These are phyloP conservation scores for Didymella keratinophila DNA, from an alignment of 2,329 filamentous ascomycete species.

Conservation along the genomic window DNA sequence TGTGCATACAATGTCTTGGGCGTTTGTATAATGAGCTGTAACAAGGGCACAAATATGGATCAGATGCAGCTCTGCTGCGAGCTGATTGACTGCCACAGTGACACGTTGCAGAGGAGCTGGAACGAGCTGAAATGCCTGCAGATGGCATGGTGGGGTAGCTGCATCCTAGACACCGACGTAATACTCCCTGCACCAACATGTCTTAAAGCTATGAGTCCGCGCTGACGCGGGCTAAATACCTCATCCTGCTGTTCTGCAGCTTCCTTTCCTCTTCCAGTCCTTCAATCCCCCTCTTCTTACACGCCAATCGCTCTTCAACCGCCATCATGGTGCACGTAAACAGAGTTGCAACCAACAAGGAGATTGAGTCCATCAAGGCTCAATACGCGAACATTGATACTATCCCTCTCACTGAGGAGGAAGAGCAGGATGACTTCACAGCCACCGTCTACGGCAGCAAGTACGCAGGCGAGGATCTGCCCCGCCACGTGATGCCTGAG, in stretches of 20 bases:
- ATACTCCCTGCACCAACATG: conserved; percentile 5
- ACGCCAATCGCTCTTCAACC: conserved; percentile 7
- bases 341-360: conserved; percentile 52
- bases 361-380: conserved; percentile 44
- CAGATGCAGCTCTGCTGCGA: not conserved
- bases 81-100: conserved; percentile 3
- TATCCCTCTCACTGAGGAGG: conserved; percentile 38
- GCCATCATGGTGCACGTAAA: conserved; percentile 60
- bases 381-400: conserved; percentile 32
- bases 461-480: conserved; percentile 82
- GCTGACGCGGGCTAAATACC: conserved; percentile 13
- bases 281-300: not conserved
- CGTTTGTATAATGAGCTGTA: not conserved
- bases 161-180: conserved; percentile 20
- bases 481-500: conserved; percentile 80
- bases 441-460: conserved; percentile 87
- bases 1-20: not conserved
- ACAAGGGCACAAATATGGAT: not conserved
- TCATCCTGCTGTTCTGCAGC: conserved; percentile 13
- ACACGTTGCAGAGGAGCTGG: conserved; percentile 17
- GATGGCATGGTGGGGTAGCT: conserved; percentile 18
- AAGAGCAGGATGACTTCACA: conserved; percentile 65
- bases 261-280: not conserved
- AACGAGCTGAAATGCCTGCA: conserved; percentile 14
- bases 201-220: conserved; percentile 6